Base-by-base conservation (phyloP, 257 asterid species). In the Plectranthus barbatus region DNA sequence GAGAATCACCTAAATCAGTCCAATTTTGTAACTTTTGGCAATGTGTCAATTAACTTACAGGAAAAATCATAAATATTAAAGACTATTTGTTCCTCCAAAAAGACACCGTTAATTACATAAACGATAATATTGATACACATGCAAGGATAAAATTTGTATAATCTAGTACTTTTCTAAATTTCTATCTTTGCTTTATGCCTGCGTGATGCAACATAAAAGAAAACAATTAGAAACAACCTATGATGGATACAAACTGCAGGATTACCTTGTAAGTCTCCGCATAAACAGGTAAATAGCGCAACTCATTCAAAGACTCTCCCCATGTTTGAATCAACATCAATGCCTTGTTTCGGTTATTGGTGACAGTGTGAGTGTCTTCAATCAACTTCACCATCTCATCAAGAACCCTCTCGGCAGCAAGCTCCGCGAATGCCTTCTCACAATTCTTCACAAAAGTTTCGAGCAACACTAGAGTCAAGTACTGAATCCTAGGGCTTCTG, bases 321-420 rank as follows among this genome's bases (percentile, higher is more conserved):
- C 99, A 93, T 18, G 97, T 79, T 67, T 93, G 92, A 24, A 93
- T 90, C 77, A 93, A 68, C 63, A 76, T 75, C 71, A 90, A 80
- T 42, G 90, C 95, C 81, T 84, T 93, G 78, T 78, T 90, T 67
- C 97, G 79, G 73, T 87, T 93, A 79, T 85, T 85, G 60, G 81
- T 83, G 67, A 82, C 84, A 42, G 96, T 87, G 48, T 72, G 94
- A 56, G 96, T 96, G 67, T 85, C 94, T 56, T 89, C 97, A 68
- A 89, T 84, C 87, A 92, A 39, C 81, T 80, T 89, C 80, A 89
- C 97, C 92, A 92, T 89, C 83, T 92, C 99, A 75, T 93, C 99
- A 14, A 89, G 86, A 33, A 93, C 80, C 80, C 88, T 87, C 83
- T 93, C 99, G 36, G 94, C 85, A 1, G 99, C 97, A 63, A 93